Evolutionary conservation across 116 monocot species (phyloP).

Genomic region (Thalassia testudinum): DNA sequence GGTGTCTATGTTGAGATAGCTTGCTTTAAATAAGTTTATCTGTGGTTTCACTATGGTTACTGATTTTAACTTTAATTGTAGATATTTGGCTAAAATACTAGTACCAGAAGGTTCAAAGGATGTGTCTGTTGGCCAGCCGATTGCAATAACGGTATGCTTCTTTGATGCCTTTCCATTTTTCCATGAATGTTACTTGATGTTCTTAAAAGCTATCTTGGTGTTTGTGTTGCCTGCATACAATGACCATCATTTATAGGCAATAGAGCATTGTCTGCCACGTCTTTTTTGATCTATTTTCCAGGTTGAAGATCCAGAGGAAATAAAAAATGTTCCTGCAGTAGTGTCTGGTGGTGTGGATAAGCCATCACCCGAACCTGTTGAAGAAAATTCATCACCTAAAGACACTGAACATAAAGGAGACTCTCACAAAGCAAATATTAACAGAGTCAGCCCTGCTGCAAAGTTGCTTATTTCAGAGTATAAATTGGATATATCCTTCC

Average conservation of each 20-base stretch:
- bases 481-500: slow-evolving; percentile 59
- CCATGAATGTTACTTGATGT: background rate
- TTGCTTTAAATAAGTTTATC: no score
- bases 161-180: background rate
- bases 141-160: slow-evolving; percentile 80
- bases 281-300: slow-evolving; percentile 12
- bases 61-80: slow-evolving; percentile 1
- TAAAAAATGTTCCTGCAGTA: slow-evolving; percentile 58
- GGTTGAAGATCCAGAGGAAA: slow-evolving; percentile 89
- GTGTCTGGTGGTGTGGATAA: slow-evolving; percentile 19
- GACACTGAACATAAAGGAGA: slow-evolving; percentile 15
- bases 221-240: background rate
- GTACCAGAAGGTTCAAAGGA: slow-evolving; percentile 97
- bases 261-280: background rate
- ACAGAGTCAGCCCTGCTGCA: slow-evolving; percentile 86
- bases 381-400: no score
- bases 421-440: slow-evolving; percentile 19
- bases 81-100: slow-evolving; percentile 94
- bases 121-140: slow-evolving; percentile 91
- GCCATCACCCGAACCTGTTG: slow-evolving; percentile 14
- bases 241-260: background rate
- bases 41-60: no score
- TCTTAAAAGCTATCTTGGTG: background rate
- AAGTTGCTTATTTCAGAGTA: slow-evolving; percentile 75
- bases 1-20: no score